Evolutionary conservation across 1,284 basidiomycete genomes (phyloP), one percentile per base, ranked within the genome.

Genomic region (Cerioporus squamosus): DNA sequence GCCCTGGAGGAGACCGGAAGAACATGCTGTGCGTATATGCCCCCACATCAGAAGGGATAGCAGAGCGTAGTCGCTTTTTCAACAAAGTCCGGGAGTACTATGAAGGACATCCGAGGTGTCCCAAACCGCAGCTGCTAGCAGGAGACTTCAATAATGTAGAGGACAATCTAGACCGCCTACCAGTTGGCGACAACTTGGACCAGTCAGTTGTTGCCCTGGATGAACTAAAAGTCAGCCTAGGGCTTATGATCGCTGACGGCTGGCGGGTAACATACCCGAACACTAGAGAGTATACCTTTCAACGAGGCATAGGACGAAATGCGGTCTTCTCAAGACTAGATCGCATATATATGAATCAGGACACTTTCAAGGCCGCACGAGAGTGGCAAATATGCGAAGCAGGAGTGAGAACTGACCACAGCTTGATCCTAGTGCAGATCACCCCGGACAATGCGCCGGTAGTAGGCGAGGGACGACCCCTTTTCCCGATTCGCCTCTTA

Each of bases 141-240:
- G 78, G 79, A 0, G 78, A 81, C 57, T 79, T 77, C 44, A 82
- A 81, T 48, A 63, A 78, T 3, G 74, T 77, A 0, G 77, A 81
- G 40, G 50, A 43, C 17, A 23, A 2, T 4, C 17, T n/a, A 20
- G 50, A 43, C 23, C 10, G 48, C 1, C 31, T 56, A 3, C 54
- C 48, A 0, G 15, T 51, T 5, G 6, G 10, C 17, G 43, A 39
- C 2, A 8, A 9, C 5, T 7, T 15, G 1, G 74, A 78, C 39
- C 14, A 29, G 2, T n/a, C 31, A 2, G 42, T 56, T 0, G 50
- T 63, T 3, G 23, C 3, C 17, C 49, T 57, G 0, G 55, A 57
- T 18, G 17, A 26, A 3, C 49, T 59, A 8, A 59, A 59, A 39
- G 1, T 2, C 1, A 2, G 2, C 0, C 51, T 76, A 0, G 5